Conservation (phyloP, 306 rosid species). For the Herpetospermum pedunculosum region DNA sequence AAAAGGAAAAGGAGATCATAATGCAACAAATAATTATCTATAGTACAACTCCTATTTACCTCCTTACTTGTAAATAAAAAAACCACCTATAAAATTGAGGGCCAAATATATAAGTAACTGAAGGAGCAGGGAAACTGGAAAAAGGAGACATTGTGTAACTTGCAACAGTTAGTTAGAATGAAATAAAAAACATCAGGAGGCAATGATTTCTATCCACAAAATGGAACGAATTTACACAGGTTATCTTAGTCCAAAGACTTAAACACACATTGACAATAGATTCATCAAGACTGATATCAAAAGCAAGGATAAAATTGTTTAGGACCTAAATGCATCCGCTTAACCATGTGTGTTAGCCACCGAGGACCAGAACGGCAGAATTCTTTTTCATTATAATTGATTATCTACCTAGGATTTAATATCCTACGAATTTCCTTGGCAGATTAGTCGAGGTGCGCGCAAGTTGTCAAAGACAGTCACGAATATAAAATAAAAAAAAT, state of each 20-base stretch:
- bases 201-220: background rate
- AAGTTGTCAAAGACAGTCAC: too few species aligned
- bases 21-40: background rate
- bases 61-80: background rate
- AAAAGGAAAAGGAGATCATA: background rate
- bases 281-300: background rate
- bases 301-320: background rate
- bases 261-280: background rate
- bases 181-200: background rate
- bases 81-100: background rate
- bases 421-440: too few species aligned
- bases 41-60: background rate
- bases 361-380: background rate
- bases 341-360: background rate
- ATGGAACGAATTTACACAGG: background rate
- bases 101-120: background rate
- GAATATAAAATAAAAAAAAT: too few species aligned
- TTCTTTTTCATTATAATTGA: too few species aligned
- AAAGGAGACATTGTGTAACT: background rate
- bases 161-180: background rate
- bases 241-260: background rate
- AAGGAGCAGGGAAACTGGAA: background rate
- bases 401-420: too few species aligned
- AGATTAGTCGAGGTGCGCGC: too few species aligned
- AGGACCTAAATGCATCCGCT: background rate